Conservation (phyloP, 768 basidiomycete genomes). For the Trametes gibbosa region DNA sequence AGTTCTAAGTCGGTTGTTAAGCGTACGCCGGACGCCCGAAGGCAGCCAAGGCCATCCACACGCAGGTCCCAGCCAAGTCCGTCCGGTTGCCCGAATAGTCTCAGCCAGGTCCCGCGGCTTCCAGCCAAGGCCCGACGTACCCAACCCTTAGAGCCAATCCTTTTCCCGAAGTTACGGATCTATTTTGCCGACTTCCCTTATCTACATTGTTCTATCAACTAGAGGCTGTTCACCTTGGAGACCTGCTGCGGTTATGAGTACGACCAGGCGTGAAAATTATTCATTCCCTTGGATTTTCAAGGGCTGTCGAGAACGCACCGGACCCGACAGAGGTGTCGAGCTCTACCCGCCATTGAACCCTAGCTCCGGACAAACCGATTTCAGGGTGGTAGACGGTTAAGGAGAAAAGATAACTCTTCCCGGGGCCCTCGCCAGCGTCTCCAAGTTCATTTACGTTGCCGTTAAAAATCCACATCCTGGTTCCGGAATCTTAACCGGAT, state of each 20-base stretch:
- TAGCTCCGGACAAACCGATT: conserved; percentile 75
- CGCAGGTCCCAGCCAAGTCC: conserved; percentile 41
- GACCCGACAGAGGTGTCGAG: conserved; percentile 68
- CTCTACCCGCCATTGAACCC: conserved; percentile 72
- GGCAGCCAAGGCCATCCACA: conserved; percentile 51
- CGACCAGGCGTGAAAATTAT: conserved; percentile 68
- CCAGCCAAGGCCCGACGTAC: conserved; percentile 74
- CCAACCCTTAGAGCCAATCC: conserved; percentile 79
- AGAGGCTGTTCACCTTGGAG: conserved; percentile 82
- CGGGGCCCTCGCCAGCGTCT: conserved; percentile 63
- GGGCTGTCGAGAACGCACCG: conserved; percentile 72
- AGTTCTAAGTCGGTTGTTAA: conserved; percentile 75
- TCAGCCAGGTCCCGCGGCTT: conserved; percentile 68
- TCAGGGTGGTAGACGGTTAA: conserved; percentile 71
- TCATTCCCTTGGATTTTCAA: conserved; percentile 79
- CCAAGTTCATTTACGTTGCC: conserved; percentile 67
- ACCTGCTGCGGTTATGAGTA: conserved; percentile 80
- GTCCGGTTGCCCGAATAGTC: conserved; percentile 60
- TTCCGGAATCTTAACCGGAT: conserved; percentile 78
- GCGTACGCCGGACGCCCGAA: conserved; percentile 56
- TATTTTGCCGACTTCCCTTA: conserved; percentile 82
- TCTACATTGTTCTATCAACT: conserved; percentile 79
- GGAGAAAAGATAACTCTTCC: conserved; percentile 81
- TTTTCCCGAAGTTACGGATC: conserved; percentile 80
- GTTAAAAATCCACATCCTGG: conserved; percentile 68